Evolutionary conservation across 495 filamentous ascomycete genomes (phyloP).

Genomic region (Xylaria sp.): DNA sequence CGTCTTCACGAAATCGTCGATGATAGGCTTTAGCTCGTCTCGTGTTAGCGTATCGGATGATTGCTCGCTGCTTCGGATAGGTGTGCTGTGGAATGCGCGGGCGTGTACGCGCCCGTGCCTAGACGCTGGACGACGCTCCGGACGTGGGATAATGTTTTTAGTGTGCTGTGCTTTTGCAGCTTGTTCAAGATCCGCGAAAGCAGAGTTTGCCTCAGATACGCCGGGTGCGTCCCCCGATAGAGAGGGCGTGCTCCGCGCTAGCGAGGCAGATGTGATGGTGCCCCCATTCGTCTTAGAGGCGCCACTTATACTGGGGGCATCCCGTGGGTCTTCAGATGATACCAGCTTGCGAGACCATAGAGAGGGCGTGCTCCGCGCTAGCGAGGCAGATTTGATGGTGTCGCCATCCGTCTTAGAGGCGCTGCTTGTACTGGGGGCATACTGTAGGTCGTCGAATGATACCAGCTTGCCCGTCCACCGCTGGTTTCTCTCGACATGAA

Average conservation of each 20-base stretch:
- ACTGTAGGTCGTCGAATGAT: constrained; percentile 39
- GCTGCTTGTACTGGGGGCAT: constrained; percentile 15
- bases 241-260: neutral
- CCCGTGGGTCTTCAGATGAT: constrained; percentile 38
- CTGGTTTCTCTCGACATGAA: constrained; percentile 29
- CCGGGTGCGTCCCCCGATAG: neutral
- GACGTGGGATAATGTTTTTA: neutral
- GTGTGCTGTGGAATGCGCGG: constrained; percentile 32
- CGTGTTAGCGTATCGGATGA: neutral
- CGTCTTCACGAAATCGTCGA: constrained; percentile 32
- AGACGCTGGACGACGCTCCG: neutral
- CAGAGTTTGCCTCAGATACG: neutral
- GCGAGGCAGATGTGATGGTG: neutral
- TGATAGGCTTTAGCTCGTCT: constrained; percentile 21
- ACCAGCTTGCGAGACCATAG: too few species aligned
- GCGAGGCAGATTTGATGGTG: neutral
- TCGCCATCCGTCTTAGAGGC: neutral
- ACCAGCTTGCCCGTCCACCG: constrained; percentile 38
- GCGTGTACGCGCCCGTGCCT: neutral
- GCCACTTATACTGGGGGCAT: constrained; percentile 14
- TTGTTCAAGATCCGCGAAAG: constrained; percentile 28
- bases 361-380: neutral
- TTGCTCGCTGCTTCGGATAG: neutral
- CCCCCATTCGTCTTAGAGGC: neutral
- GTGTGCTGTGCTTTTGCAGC: constrained; percentile 5